A percentile compares a stretch with the other conserved stretches of the same genome.
phyloP scores from a whole-genome alignment of 805 yeast genomes.

The Candida schatavii region DNA sequence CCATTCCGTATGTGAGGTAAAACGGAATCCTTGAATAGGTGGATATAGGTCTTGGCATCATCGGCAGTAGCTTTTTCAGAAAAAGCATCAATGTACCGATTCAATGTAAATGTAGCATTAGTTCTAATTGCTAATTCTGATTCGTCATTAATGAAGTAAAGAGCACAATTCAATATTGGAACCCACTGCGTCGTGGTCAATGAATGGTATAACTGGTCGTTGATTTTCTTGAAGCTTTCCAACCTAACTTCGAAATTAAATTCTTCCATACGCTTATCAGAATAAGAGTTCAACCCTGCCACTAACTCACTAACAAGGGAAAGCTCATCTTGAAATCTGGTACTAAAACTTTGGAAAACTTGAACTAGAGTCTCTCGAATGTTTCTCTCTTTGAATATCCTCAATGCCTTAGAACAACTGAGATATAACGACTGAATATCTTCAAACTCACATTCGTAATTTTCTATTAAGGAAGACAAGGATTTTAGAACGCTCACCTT shows the following conservation, averaged over 20 bases:
- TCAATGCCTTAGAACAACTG: slow-evolving; percentile 56
- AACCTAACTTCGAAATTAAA: slow-evolving; percentile 78
- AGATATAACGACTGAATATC: slow-evolving; percentile 50
- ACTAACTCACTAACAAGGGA: slow-evolving; percentile 50
- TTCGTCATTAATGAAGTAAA: slow-evolving; percentile 72
- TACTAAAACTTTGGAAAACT: slow-evolving; percentile 60
- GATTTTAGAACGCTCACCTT: slow-evolving; percentile 58
- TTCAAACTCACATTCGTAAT: slow-evolving; percentile 50
- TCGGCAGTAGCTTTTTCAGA: slow-evolving; percentile 23
- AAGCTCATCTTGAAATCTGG: slow-evolving; percentile 40
- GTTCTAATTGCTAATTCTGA: slow-evolving; percentile 79
- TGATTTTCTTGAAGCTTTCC: slow-evolving; percentile 61
- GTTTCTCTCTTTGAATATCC: slow-evolving; percentile 54
- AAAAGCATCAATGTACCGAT: slow-evolving; percentile 61
- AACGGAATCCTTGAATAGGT: slow-evolving; percentile 49
- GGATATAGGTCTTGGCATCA: slow-evolving; percentile 27
- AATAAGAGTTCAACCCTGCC: slow-evolving; percentile 66
- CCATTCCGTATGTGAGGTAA: slow-evolving; percentile 70
- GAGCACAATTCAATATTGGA: slow-evolving; percentile 66
- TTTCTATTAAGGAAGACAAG: slow-evolving; percentile 51
- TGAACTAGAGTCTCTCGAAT: slow-evolving; percentile 60
- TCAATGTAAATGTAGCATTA: slow-evolving; percentile 65
- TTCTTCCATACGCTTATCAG: slow-evolving; percentile 59
- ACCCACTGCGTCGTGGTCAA: slow-evolving; percentile 66
- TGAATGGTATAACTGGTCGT: slow-evolving; percentile 47